phyloP scores from a whole-genome alignment of 2,329 filamentous ascomycete species.

The Tolypocladium ophioglossoides region DNA sequence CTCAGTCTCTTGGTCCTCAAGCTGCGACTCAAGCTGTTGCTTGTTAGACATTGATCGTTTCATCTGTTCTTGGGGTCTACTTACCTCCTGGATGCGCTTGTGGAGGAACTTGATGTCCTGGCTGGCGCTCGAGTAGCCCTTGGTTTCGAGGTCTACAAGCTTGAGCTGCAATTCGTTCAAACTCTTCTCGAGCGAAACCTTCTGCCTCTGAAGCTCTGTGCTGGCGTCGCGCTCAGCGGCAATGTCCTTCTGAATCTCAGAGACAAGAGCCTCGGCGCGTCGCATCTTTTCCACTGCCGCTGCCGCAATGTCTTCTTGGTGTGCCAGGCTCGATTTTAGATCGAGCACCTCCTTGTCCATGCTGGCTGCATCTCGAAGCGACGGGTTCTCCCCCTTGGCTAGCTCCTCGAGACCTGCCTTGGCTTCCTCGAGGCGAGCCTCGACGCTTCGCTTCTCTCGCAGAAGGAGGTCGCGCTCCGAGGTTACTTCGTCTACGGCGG shows the following conservation, averaged over 20 bases:
- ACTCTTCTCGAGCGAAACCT: conserved; percentile 78
- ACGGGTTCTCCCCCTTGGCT: conserved; percentile 72
- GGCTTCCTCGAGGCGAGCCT: conserved; percentile 76
- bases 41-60: conserved; percentile 9
- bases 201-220: conserved; percentile 77
- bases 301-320: conserved; percentile 85
- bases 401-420: conserved; percentile 83
- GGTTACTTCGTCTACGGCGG: conserved; percentile 74
- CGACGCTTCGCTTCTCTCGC: conserved; percentile 83
- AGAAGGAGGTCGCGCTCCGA: conserved; percentile 75
- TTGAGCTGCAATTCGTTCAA: conserved; percentile 84
- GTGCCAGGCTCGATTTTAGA: conserved; percentile 77
- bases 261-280: conserved; percentile 74
- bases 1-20: conserved; percentile 72
- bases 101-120: conserved; percentile 93
- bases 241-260: conserved; percentile 90
- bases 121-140: conserved; percentile 88
- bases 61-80: conserved; percentile 14
- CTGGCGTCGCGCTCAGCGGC: conserved; percentile 73
- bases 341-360: conserved; percentile 85
- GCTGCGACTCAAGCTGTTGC: conserved; percentile 70
- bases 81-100: conserved; percentile 89
- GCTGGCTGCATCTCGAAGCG: conserved; percentile 78
- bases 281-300: conserved; percentile 97
- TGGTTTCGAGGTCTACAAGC: conserved; percentile 89